Conservation (phyloP, 441 rosid genomes). For the Arabidopsis hybrid region DNA sequence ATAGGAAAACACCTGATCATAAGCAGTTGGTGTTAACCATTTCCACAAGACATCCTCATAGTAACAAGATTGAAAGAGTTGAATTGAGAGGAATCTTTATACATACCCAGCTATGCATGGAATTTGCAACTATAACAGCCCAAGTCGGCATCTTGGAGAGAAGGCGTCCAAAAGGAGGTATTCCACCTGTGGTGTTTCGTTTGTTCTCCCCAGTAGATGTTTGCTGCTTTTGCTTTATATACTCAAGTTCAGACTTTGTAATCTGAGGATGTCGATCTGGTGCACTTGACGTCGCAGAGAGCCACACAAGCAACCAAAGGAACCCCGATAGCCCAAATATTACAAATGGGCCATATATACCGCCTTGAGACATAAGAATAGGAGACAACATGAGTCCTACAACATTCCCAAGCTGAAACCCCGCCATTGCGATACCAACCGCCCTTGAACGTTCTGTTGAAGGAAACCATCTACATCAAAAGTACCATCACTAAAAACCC, state of each 20-base stretch:
- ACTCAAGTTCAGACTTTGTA: conserved; percentile 78
- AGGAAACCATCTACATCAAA: conserved; percentile 93
- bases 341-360: conserved; percentile 91
- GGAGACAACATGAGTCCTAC: conserved; percentile 87
- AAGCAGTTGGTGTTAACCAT: background rate
- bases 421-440: conserved; percentile 95
- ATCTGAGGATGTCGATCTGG: conserved; percentile 83
- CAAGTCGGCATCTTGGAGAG: conserved; percentile 93
- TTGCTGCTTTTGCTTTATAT: conserved; percentile 61
- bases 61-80: conserved; percentile 2
- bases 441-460: conserved; percentile 91
- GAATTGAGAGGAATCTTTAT: conserved; percentile 4
- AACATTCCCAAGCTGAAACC: conserved; percentile 94
- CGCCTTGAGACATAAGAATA: conserved; percentile 87
- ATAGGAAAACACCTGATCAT: background rate
- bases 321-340: conserved; percentile 92
- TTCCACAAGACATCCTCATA: conserved; percentile 6
- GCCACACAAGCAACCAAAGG: conserved; percentile 94
- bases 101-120: conserved; percentile 96
- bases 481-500: conserved; percentile 38
- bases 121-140: conserved; percentile 90
- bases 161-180: conserved; percentile 85
- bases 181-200: conserved; percentile 50
- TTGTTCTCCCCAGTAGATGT: conserved; percentile 51
- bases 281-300: conserved; percentile 76